Evolutionary conservation across 148 eudicot species (phyloP).

Genomic region (Vaccinium darrowii): DNA sequence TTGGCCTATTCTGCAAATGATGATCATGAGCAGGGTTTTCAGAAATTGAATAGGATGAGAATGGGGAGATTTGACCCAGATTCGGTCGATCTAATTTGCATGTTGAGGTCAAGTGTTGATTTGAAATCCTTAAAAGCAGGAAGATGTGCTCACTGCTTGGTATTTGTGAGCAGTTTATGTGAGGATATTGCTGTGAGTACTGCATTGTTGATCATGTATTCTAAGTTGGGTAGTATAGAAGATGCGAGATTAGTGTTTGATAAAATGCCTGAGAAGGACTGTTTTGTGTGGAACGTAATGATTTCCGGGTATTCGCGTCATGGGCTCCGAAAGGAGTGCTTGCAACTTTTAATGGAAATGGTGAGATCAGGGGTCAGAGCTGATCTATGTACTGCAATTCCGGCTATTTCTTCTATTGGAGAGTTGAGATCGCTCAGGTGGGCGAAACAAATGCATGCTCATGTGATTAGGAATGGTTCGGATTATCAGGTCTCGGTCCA

Average conservation of each 20-base stretch:
- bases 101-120: constrained; percentile 32
- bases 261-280: constrained; percentile 31
- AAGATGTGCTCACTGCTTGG: constrained; percentile 23
- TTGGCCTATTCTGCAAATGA: constrained; percentile 20
- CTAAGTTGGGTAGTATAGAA: constrained; percentile 22
- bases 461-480: constrained; percentile 32
- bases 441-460: constrained; percentile 36
- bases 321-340: constrained; percentile 22
- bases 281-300: constrained; percentile 40
- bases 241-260: constrained; percentile 31
- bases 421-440: constrained; percentile 23
- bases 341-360: constrained; percentile 27
- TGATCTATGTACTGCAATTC: constrained; percentile 35
- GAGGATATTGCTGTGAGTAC: constrained; percentile 31
- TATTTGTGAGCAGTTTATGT: constrained; percentile 24
- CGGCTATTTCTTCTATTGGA: constrained; percentile 32
- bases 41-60: constrained; percentile 27
- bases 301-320: constrained; percentile 29
- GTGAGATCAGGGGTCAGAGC: constrained; percentile 26
- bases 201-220: constrained; percentile 37
- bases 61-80: constrained; percentile 15
- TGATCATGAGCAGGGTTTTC: constrained; percentile 14
- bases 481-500: constrained; percentile 35
- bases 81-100: constrained; percentile 27
- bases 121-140: constrained; percentile 28